Evolutionary conservation across 148 eudicot genomes (phyloP), one percentile per base, ranked within the genome.

Genomic region (Cornus florida): DNA sequence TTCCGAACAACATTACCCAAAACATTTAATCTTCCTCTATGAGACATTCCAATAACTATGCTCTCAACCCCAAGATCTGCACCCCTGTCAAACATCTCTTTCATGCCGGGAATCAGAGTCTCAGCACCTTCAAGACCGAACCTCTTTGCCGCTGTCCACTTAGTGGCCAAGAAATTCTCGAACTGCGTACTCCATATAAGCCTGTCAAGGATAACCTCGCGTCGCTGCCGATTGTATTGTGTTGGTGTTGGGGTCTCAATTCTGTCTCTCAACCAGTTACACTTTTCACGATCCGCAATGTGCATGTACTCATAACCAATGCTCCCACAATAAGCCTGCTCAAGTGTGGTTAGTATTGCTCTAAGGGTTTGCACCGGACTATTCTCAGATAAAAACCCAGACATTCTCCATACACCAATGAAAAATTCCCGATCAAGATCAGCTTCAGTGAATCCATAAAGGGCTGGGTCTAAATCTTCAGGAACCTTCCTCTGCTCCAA

Each of bases 231-330:
- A 84, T 86, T 94, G 80, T 94, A 92, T 71, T 79, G 89, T 83
- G 77, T 89, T 22, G 94, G 91, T n/a, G 90, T 82, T 23, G 97
- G 94, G 76, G 98, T 94, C 84, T 94, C 98, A 71, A 94, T 92
- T 56, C 83, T 89, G 67, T 94, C 98, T 83, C 98, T 87, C 79
- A 94, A 82, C 98, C 98, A 94, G 81, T 94, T 94, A 81, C 98
- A 94, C 80, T 92, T 84, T 17, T 92, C 93, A 31, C 92, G 92
- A 70, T 94, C 93, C 72, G 94, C 79, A 74, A 94, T 94, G 81
- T 94, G 98, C 98, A 94, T 94, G 89, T 94, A 94, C 78, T 94
- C 98, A 80, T 81, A 94, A 65, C 98, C 98, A 76, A 94, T 91
- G 73, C 78, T 90, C 50, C 98, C 98, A 83, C 98, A 94, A 53